Evolutionary conservation across 306 rosid species (phyloP).

Genomic region (Fragaria nilgerrensis): DNA sequence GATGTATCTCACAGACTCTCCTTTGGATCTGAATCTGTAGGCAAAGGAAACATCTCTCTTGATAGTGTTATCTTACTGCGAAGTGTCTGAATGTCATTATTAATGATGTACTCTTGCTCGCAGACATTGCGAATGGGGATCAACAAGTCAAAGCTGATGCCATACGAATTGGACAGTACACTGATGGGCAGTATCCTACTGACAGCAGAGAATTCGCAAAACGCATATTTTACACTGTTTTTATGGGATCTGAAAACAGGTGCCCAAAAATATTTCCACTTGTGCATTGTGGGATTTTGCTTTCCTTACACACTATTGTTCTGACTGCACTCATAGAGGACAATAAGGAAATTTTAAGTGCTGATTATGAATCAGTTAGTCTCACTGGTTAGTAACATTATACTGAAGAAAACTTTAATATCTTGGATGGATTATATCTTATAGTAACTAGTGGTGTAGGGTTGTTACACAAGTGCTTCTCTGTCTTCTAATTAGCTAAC

Average conservation of each 20-base stretch:
- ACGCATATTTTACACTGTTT: slow-evolving; percentile 81
- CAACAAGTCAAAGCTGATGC: slow-evolving; percentile 95
- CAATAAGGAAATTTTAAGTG: neutral
- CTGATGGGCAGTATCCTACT: slow-evolving; percentile 76
- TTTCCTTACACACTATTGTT: neutral
- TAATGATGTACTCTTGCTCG: slow-evolving; percentile 31
- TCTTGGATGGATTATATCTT: neutral
- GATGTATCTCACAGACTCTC: neutral
- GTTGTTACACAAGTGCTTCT: neutral
- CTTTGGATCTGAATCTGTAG: neutral
- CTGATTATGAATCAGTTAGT: neutral
- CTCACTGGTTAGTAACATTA: neutral
- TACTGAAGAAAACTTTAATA: neutral
- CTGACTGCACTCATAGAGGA: neutral
- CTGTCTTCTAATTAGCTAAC: neutral
- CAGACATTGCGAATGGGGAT: slow-evolving; percentile 86
- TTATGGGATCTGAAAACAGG: slow-evolving; percentile 99
- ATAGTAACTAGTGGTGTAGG: neutral
- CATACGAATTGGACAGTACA: slow-evolving; percentile 80
- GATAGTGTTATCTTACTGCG: neutral
- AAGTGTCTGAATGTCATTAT: neutral
- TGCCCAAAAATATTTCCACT: neutral
- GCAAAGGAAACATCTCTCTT: neutral
- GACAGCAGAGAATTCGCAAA: slow-evolving; percentile 88
- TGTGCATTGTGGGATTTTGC: neutral